Evolutionary conservation across 148 eudicot genomes (phyloP).

Genomic region (Beta vulgaris): DNA sequence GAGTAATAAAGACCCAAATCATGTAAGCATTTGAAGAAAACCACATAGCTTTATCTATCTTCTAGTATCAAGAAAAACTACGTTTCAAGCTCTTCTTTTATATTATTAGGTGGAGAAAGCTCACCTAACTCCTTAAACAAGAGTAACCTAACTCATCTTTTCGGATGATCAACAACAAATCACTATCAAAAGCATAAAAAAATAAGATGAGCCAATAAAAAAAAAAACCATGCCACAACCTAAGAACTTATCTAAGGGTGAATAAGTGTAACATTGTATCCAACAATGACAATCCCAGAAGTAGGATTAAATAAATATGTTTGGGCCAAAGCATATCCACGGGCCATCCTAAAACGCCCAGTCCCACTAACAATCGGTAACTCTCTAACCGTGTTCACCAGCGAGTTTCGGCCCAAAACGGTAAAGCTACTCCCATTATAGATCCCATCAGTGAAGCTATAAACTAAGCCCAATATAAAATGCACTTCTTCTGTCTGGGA

Average conservation of each 20-base stretch:
- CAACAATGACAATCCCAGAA: conserved; percentile 43
- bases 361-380: conserved; percentile 47
- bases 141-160: too few species aligned
- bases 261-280: conserved; percentile 37
- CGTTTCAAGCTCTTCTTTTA: too few species aligned
- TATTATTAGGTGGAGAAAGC: too few species aligned
- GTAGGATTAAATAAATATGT: conserved; percentile 24
- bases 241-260: conserved; percentile 19
- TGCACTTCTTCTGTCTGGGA: conserved; percentile 17
- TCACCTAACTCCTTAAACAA: too few species aligned
- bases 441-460: conserved; percentile 29
- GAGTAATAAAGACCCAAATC: too few species aligned
- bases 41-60: too few species aligned
- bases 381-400: conserved; percentile 28
- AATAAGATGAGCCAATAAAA: too few species aligned
- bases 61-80: too few species aligned
- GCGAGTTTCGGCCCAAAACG: conserved; percentile 26
- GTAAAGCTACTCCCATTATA: conserved; percentile 49
- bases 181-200: too few species aligned
- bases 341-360: conserved; percentile 42
- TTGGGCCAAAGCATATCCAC: conserved; percentile 31
- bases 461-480: conserved; percentile 34
- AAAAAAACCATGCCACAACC: too few species aligned
- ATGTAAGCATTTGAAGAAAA: too few species aligned
- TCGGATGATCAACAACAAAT: too few species aligned